A percentile compares a stretch with the other conserved stretches of the same genome.
phyloP scores from a whole-genome alignment of 1,139 yeast species.

The Debaryomycetaceae sp. region DNA sequence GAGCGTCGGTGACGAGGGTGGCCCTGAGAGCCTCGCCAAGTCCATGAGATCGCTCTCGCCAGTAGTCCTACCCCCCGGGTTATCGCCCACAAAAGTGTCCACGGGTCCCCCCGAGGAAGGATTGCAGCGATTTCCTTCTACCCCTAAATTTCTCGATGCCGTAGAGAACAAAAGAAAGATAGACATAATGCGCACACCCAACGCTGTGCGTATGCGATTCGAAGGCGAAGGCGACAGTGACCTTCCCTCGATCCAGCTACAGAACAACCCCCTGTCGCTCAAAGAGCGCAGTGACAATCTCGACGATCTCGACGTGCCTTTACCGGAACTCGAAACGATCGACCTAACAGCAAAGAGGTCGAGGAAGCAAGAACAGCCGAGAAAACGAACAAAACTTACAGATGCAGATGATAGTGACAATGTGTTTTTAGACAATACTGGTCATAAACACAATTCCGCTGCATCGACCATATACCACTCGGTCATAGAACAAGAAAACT shows the following conservation, averaged over 20 bases:
- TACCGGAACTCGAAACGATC: conserved; percentile 24
- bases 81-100: conserved; percentile 15
- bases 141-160: conserved; percentile 34
- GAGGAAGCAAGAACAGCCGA: conserved; percentile 4
- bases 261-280: conserved; percentile 6
- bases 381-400: conserved; percentile 8
- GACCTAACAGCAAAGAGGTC: conserved; percentile 12
- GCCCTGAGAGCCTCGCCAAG: conserved; percentile 11
- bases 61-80: conserved; percentile 16
- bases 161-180: conserved; percentile 4
- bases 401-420: conserved; percentile 19
- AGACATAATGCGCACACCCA: conserved; percentile 23
- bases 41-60: conserved; percentile 22
- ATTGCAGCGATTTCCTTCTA: conserved; percentile 47
- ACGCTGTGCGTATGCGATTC: conserved; percentile 20
- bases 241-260: conserved; percentile 29
- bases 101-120: conserved; percentile 12
- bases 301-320: conserved; percentile 16
- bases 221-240: conserved; percentile 34
- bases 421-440: conserved; percentile 28
- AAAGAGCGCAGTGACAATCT: conserved; percentile 5
- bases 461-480: conserved; percentile 33
- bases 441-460: conserved; percentile 16
- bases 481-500: conserved; percentile 12
- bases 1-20: conserved; percentile 4